phyloP scores from a whole-genome alignment of 1,284 basidiomycete genomes.

The Puccinia horiana region DNA sequence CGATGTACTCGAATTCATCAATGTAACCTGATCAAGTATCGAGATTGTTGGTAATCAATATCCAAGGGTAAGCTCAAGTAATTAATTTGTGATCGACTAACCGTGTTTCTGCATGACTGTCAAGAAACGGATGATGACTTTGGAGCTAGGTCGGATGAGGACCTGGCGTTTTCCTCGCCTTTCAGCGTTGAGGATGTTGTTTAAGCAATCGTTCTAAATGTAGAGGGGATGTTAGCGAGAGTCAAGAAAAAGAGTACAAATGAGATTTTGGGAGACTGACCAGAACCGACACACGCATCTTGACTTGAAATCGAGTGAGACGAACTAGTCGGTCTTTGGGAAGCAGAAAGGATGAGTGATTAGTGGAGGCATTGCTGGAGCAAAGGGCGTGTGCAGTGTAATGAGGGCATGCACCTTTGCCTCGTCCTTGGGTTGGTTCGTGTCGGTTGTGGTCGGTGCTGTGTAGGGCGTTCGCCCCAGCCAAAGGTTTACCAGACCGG shows the following conservation, averaged over 20 bases:
- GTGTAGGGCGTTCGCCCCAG: not conserved
- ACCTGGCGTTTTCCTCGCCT: slow-evolving; percentile 95
- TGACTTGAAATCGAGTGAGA: slow-evolving; percentile 27
- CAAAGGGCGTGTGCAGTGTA: slow-evolving; percentile 50
- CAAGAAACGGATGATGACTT: slow-evolving; percentile 93
- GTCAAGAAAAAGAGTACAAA: not conserved
- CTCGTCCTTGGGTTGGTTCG: not conserved
- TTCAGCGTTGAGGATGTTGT: slow-evolving; percentile 98
- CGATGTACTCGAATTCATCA: slow-evolving; percentile 98
- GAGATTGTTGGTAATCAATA: not conserved
- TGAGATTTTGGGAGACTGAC: slow-evolving; percentile 15
- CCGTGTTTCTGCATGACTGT: slow-evolving; percentile 97
- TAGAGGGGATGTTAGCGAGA: not conserved
- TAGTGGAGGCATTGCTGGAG: slow-evolving; percentile 39
- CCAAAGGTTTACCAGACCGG: too few relatives aligned
- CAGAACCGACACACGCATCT: slow-evolving; percentile 55
- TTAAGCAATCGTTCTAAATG: slow-evolving; percentile 73
- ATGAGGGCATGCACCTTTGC: slow-evolving; percentile 50
- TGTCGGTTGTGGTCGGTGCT: not conserved
- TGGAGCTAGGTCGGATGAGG: slow-evolving; percentile 88
- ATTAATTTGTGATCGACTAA: slow-evolving; percentile 62
- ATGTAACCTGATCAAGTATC: slow-evolving; percentile 75
- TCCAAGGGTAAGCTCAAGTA: slow-evolving; percentile 49
- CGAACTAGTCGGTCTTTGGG: slow-evolving; percentile 22
- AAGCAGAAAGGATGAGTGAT: slow-evolving; percentile 19